phyloP scores from a whole-genome alignment of 2,329 filamentous ascomycete species.

The Sarocladium strictum region DNA sequence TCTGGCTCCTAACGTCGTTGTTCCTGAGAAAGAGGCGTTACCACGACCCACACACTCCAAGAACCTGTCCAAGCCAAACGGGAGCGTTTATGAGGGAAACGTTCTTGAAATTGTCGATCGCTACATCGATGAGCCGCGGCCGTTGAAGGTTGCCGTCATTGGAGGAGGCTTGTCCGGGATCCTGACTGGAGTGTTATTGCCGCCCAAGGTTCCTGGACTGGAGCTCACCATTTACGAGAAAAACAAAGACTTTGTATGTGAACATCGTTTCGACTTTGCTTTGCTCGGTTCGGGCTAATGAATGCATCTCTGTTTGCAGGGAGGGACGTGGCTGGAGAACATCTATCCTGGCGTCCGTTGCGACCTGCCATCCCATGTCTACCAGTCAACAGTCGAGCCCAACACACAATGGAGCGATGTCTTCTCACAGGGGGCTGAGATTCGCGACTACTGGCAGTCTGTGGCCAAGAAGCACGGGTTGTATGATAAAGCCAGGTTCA shows the following conservation, averaged over 20 bases:
- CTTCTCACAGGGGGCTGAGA: conserved; percentile 12
- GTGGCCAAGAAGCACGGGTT: conserved; percentile 56
- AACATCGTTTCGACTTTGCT: not conserved
- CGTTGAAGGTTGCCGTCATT: conserved; percentile 28
- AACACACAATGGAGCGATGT: conserved; percentile 14
- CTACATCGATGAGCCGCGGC: conserved; percentile 28
- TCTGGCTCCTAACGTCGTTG: not conserved
- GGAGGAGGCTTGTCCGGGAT: conserved; percentile 25
- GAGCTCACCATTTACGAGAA: conserved; percentile 11
- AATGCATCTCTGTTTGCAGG: not conserved
- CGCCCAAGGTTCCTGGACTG: conserved; percentile 21
- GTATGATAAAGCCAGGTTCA: conserved; percentile 46
- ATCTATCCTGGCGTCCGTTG: conserved; percentile 1
- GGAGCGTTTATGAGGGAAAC: not conserved
- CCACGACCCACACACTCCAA: not conserved
- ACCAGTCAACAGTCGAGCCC: conserved; percentile 13
- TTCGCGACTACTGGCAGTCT: conserved; percentile 30
- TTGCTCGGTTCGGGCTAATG: not conserved
- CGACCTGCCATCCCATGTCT: conserved; percentile 10
- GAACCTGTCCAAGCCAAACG: not conserved
- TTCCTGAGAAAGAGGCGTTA: not conserved
- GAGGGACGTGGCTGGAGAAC: conserved; percentile 11
- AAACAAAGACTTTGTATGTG: conserved; percentile 6
- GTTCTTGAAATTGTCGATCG: conserved; percentile 15
- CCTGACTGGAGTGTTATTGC: conserved; percentile 23